Percentiles rank a stretch among this genome's conserved stretches.
phyloP scores from a whole-genome alignment of 805 yeast species.

The Wickerhamiella qilinensis region DNA sequence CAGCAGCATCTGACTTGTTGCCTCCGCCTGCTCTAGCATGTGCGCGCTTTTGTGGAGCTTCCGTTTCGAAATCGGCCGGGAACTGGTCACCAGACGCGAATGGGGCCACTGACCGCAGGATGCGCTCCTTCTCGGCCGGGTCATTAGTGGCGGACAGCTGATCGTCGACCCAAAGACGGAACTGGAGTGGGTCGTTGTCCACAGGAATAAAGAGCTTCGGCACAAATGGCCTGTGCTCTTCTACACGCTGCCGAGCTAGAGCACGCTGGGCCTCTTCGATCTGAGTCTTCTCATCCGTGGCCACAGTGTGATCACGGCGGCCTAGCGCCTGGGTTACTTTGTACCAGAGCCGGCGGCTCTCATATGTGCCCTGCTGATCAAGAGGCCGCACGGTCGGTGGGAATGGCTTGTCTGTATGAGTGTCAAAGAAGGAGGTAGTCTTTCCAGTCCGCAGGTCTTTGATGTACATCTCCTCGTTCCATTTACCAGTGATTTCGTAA shows the following conservation, averaged over 20 bases:
- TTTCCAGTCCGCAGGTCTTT: constrained; percentile 35
- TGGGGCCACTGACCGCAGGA: constrained; percentile 54
- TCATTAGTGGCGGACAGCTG: constrained; percentile 33
- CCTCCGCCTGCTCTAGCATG: neutral
- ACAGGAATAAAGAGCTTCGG: constrained; percentile 57
- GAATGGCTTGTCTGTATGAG: constrained; percentile 26
- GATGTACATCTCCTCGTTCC: constrained; percentile 76
- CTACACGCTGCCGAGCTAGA: constrained; percentile 54
- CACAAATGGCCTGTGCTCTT: constrained; percentile 55
- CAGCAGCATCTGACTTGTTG: neutral
- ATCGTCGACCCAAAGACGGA: constrained; percentile 40
- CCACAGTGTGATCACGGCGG: constrained; percentile 57
- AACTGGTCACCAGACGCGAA: constrained; percentile 68
- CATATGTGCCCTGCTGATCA: constrained; percentile 63
- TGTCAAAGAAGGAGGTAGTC: constrained; percentile 34
- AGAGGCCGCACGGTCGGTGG: constrained; percentile 65
- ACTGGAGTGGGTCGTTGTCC: constrained; percentile 39
- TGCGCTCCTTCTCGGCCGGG: constrained; percentile 37
- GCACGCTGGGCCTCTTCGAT: constrained; percentile 80
- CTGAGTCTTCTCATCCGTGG: constrained; percentile 75
- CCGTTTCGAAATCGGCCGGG: constrained; percentile 41
- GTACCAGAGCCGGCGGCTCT: constrained; percentile 72
- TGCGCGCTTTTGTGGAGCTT: constrained; percentile 1
- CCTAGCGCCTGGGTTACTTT: constrained; percentile 72
- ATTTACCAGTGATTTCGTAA: constrained; percentile 69